phyloP scores from a whole-genome alignment of 331 rosid genomes.

The Ulmus americana region DNA sequence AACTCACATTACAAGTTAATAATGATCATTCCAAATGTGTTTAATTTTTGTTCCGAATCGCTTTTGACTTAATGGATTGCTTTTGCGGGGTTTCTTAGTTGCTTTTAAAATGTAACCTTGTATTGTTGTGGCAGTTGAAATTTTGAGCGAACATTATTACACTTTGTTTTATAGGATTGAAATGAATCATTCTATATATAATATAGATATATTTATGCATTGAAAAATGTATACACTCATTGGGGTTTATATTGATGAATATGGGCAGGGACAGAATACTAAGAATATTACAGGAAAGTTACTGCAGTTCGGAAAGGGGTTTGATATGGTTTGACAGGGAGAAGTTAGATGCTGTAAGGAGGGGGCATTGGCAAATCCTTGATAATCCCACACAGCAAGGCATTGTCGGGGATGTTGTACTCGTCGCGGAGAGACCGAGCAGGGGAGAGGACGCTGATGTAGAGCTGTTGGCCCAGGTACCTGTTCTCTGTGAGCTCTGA shows the following conservation, averaged over 20 bases:
- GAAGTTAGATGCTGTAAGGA: slow-evolving; percentile 25
- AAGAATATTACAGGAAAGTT: background rate
- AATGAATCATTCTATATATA: no score
- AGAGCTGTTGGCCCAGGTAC: slow-evolving; percentile 56
- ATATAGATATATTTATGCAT: no score
- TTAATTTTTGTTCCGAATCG: slow-evolving; percentile 1
- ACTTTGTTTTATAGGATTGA: no score
- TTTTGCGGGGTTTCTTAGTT: background rate
- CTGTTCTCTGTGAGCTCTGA: slow-evolving; percentile 42
- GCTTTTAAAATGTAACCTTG: background rate
- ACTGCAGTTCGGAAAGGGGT: slow-evolving; percentile 10
- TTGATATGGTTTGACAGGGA: background rate
- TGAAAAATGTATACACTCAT: no score
- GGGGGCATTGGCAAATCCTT: slow-evolving; percentile 39
- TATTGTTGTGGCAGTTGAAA: no score
- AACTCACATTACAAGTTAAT: slow-evolving; percentile 5
- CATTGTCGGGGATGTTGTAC: slow-evolving; percentile 37
- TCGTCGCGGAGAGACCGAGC: slow-evolving; percentile 51
- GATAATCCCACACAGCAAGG: slow-evolving; percentile 41
- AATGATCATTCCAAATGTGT: slow-evolving; percentile 13
- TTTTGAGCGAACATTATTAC: no score
- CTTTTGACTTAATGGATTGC: background rate
- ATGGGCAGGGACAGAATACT: background rate
- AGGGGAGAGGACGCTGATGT: slow-evolving; percentile 37
- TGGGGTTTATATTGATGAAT: background rate